A percentile compares a stretch with the other conserved stretches of the same genome.
phyloP scores from a whole-genome alignment of 129 eudicot species.

The Oenanthe sinensis region DNA sequence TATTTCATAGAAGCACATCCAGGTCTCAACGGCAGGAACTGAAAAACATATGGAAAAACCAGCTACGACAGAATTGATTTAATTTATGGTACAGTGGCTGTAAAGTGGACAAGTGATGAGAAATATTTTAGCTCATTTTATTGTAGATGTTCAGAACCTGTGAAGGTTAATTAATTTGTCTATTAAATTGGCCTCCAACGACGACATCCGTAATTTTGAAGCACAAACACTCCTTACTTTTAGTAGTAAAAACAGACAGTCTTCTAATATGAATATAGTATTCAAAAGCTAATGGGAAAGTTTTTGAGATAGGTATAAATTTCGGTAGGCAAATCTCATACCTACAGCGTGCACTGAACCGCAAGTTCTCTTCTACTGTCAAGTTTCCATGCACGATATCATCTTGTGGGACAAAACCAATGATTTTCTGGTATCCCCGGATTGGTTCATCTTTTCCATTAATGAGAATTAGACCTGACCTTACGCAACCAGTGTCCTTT shows the following conservation, averaged over 20 bases:
- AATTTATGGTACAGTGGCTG: not conserved
- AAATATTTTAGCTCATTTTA: not conserved
- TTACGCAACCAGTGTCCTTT: constrained; percentile 54
- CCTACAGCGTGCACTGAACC: constrained; percentile 95
- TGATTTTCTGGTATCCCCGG: constrained; percentile 64
- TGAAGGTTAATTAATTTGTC: not conserved
- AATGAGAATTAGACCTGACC: constrained; percentile 61
- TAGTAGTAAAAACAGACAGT: not conserved
- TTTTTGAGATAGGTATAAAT: not conserved
- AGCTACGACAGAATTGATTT: not conserved
- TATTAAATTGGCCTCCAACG: not conserved
- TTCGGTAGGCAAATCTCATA: constrained; percentile 17
- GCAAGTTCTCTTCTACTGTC: constrained; percentile 88
- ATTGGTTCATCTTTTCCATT: constrained; percentile 72
- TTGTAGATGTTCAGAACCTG: not conserved
- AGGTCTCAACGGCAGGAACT: not conserved
- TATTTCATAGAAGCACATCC: not conserved
- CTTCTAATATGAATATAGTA: not conserved
- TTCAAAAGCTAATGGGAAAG: not conserved
- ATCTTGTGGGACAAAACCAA: constrained; percentile 96
- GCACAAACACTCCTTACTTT: not conserved
- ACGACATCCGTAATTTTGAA: not conserved
- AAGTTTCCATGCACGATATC: constrained; percentile 94
- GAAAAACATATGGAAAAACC: not conserved
- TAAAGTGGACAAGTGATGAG: not conserved